Conservation (phyloP, 768 basidiomycete genomes). For the Phaeolepiota aurea region DNA sequence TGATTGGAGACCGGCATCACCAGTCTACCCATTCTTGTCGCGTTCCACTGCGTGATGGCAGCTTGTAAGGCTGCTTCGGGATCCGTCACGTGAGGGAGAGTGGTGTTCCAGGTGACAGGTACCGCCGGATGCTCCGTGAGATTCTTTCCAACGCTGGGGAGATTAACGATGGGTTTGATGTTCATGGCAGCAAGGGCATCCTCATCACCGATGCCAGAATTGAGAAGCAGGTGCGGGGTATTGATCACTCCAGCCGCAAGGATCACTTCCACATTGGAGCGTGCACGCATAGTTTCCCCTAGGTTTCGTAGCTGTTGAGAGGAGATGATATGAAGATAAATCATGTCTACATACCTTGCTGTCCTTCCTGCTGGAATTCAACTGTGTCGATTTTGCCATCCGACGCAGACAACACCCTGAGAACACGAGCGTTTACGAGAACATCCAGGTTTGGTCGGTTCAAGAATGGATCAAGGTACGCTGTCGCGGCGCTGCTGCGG, state of each 20-base stretch:
- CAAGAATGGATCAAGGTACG: conserved; percentile 19
- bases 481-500: conserved; percentile 19
- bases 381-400: not conserved
- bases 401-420: conserved; percentile 11
- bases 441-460: conserved; percentile 22
- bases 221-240: conserved; percentile 15
- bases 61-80: conserved; percentile 4
- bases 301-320: not conserved
- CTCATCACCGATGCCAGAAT: conserved; percentile 16
- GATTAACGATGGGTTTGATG: conserved; percentile 9
- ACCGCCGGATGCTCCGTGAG: conserved; percentile 15
- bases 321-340: not conserved
- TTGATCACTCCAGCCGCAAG: conserved; percentile 22
- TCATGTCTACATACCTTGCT: not conserved
- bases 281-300: conserved; percentile 4
- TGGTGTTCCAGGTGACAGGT: conserved; percentile 15
- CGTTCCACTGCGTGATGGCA: conserved; percentile 14
- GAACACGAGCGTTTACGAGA: conserved; percentile 17
- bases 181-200: conserved; percentile 8
- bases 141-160: conserved; percentile 14
- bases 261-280: conserved; percentile 21
- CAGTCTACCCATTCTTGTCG: conserved; percentile 16
- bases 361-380: not conserved
- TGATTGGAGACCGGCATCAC: conserved; percentile 8
- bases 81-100: conserved; percentile 13